Evolutionary conservation across 2,329 filamentous ascomycete species (phyloP).

Genomic region (Orbilia javanica): DNA sequence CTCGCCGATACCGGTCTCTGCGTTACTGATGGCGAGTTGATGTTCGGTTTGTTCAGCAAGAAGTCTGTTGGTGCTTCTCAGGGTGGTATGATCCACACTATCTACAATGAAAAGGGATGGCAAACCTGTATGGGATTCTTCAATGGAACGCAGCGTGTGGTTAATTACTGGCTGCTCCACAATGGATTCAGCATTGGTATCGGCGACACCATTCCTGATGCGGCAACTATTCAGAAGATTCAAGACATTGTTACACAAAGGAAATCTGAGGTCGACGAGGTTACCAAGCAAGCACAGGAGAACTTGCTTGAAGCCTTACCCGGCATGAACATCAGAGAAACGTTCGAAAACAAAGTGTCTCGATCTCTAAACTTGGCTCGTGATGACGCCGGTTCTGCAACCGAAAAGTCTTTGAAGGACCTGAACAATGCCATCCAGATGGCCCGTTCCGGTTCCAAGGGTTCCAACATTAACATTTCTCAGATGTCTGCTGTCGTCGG

Average conservation of each 20-base stretch:
- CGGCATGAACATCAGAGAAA: constrained; percentile 98
- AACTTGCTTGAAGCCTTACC: constrained; percentile 92
- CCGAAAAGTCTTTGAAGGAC: constrained; percentile 92
- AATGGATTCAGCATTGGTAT: constrained; percentile 98
- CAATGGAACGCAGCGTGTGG: constrained; percentile 92
- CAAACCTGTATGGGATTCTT: constrained; percentile 92
- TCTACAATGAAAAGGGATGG: constrained; percentile 93
- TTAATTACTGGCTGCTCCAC: constrained; percentile 97
- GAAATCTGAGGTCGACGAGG: constrained; percentile 81
- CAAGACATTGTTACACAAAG: constrained; percentile 83
- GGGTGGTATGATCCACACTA: constrained; percentile 92
- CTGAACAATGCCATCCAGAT: constrained; percentile 97
- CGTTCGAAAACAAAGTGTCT: constrained; percentile 97
- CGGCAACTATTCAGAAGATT: constrained; percentile 83
- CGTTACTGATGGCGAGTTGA: constrained; percentile 86
- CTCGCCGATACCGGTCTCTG: constrained; percentile 82
- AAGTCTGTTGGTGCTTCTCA: constrained; percentile 91
- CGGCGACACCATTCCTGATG: constrained; percentile 95
- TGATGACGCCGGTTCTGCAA: constrained; percentile 94
- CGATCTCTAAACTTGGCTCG: constrained; percentile 93
- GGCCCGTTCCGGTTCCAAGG: constrained; percentile 96
- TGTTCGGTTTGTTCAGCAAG: constrained; percentile 92
- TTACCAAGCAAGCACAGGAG: constrained; percentile 82
- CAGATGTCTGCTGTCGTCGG: constrained; percentile 99
- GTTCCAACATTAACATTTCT: constrained; percentile 98